Evolutionary conservation across 2,329 filamentous ascomycete species (phyloP).

Genomic region (Paramyrothecium sp.): DNA sequence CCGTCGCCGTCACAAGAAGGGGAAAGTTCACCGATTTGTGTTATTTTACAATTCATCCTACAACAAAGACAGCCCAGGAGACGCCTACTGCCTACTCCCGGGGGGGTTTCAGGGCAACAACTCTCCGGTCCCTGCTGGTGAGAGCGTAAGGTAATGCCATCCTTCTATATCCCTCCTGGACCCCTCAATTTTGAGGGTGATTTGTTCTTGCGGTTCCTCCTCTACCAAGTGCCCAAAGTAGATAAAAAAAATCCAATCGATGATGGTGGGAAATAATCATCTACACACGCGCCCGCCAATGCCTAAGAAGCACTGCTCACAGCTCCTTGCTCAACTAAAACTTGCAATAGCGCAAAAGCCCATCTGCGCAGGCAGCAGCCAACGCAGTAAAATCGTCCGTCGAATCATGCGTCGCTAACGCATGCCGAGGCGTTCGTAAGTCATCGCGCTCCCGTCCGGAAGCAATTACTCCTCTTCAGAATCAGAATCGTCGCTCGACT

Average conservation of each 20-base stretch:
- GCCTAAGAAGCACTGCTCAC: not conserved
- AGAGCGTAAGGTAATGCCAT: not conserved
- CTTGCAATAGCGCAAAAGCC: not conserved
- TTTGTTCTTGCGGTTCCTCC: not conserved
- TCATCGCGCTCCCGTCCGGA: not conserved
- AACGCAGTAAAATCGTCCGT: not conserved
- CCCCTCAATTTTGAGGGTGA: not conserved
- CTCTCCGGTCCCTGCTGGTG: not conserved
- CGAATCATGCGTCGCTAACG: too few species aligned
- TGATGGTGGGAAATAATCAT: not conserved
- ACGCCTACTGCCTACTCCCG: not conserved
- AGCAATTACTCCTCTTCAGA: conserved; percentile 43
- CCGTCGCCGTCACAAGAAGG: too few species aligned
- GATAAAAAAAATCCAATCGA: not conserved
- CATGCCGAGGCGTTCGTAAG: too few species aligned
- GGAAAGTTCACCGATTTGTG: not conserved
- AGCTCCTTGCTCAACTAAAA: not conserved
- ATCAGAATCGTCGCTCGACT: conserved; percentile 44
- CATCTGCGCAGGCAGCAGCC: not conserved
- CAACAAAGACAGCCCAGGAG: not conserved
- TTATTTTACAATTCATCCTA: conserved; percentile 14
- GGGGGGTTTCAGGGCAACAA: not conserved
- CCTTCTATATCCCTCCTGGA: not conserved
- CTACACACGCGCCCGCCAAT: not conserved
- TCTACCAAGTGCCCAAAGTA: not conserved